Base-by-base conservation (phyloP, 495 filamentous ascomycete genomes). In the Rhypophila decipiens region DNA sequence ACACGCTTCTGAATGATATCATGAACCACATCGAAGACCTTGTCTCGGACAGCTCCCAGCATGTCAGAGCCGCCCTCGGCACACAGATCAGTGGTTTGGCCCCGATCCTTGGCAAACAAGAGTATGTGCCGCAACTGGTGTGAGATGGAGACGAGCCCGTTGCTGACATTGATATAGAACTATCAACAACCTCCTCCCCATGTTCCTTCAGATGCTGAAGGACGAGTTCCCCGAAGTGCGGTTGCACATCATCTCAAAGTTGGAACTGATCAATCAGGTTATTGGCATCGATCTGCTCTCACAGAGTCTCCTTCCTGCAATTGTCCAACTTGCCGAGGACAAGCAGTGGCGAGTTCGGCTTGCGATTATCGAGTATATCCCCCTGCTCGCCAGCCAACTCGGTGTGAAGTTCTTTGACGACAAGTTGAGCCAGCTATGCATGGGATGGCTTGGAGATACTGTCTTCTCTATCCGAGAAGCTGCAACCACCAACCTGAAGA, bases 181-280 rank as follows among this genome's bases (percentile, higher is more conserved):
- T 31, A 97, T 95, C 51, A 80, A 90, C 47, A 93, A 97, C 58
- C 86, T 98, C 49, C 81, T 98, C 34, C 93, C 93, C 31, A 98
- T 98, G 94, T 98, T 98, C 70, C 76, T 97, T 31, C 87, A 94
- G 62, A 98, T 98, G 93, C 83, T 98, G 41, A 98, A 98, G 72
- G 93, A 98, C 63, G 93, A 98, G 58, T 97, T 96, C 68, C 93
- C 93, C 24, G 94, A 97, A 61, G 93, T 98, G 44, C 85, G 93
- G 34, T 77, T 98, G 33, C 94, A 97, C 68, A 98, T 98, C 62
- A 98, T 98, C 61, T 96, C 91, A 2, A 98, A 97, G 70, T 78
- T 98, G 40, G 93, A 98, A 67, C 76, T 91, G 45, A 94, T 98
- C 49, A 98, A 98, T 68, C 90, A 96, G 72, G 90, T 96, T 39